phyloP scores from a whole-genome alignment of 768 basidiomycete genomes.

The Termitomyces sp. region DNA sequence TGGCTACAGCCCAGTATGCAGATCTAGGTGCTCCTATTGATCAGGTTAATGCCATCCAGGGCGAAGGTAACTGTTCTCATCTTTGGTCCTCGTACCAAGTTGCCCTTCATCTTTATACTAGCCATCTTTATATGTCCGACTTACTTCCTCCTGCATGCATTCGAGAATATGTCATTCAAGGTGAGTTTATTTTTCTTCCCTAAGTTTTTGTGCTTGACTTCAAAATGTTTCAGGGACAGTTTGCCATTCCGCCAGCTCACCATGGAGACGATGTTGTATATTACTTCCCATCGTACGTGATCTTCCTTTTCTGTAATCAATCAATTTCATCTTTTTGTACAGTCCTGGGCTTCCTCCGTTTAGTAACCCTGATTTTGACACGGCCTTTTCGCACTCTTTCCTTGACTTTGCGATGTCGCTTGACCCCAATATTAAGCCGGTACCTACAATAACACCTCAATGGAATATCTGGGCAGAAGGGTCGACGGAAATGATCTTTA shows the following conservation, averaged over 20 bases:
- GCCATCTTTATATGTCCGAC: conserved; percentile 45
- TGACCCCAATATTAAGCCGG: conserved; percentile 26
- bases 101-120: conserved; percentile 4
- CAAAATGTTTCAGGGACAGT: conserved; percentile 30
- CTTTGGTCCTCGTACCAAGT: not conserved
- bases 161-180: conserved; percentile 21
- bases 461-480: conserved; percentile 26
- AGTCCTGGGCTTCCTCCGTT: conserved; percentile 20
- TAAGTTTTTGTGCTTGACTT: not conserved
- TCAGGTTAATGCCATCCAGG: conserved; percentile 17
- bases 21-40: conserved; percentile 25
- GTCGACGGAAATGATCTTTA: conserved; percentile 43
- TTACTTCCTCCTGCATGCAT: conserved; percentile 31
- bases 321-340: not conserved
- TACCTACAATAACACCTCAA: conserved; percentile 29
- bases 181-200: conserved; percentile 10
- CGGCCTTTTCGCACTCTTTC: conserved; percentile 33
- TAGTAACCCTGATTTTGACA: conserved; percentile 29
- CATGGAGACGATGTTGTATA: conserved; percentile 34
- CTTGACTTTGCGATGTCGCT: conserved; percentile 28
- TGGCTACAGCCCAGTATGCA: conserved; percentile 23
- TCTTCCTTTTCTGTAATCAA: not conserved
- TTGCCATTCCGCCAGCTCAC: conserved; percentile 34
- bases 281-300: conserved; percentile 37
- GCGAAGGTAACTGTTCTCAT: not conserved